Base-by-base conservation (phyloP, 176 grass and related monocot genomes). In the Neostapfia colusana region DNA sequence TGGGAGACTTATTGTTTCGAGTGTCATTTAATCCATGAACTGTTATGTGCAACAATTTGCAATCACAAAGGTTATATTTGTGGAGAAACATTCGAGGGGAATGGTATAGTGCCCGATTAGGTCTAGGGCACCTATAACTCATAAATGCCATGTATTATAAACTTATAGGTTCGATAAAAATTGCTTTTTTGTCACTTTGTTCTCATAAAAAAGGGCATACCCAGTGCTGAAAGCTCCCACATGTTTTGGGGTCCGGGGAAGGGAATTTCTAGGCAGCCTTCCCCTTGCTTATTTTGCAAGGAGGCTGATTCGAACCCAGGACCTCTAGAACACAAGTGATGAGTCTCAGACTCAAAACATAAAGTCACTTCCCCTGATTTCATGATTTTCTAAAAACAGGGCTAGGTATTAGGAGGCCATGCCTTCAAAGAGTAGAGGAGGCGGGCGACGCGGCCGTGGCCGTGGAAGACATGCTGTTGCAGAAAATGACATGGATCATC, bases 401-500 rank as follows among this genome's bases (percentile, higher is more conserved):
- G 24, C 35, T 1, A 40, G 37, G 21, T 12, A 12, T 43, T 74
- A 70, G 17, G 12, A 62, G 56, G 26, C 8, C 55, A 88, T 88
- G 81, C 79, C 86, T 80, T 57, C 86, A 65, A 84, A 53, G 64
- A 74, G 37, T 75, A 54, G 81, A 64, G 78, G 72, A 38, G 64
- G 81, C 69, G 81, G 57, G 14, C 70, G 63, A 8, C 76, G 70
- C 27, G 81, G 75, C 11, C 67, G 73, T 36, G 77, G 81, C 14
- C 20, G 73, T 12, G 82, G 81, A 31, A 80, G 70, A 26, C 39
- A 16, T 75, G 70, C 28, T 70, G 23, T 65, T 71, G n/a, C 64
- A 75, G 70, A 70, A 80, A 41, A 28, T 65, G 70, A 64, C 34
- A 50, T 88, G 63, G 86, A 65, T 48, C 53, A 43, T 56, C 69